phyloP scores from a whole-genome alignment of 148 eudicot genomes.

The Nepenthes gracilis region DNA sequence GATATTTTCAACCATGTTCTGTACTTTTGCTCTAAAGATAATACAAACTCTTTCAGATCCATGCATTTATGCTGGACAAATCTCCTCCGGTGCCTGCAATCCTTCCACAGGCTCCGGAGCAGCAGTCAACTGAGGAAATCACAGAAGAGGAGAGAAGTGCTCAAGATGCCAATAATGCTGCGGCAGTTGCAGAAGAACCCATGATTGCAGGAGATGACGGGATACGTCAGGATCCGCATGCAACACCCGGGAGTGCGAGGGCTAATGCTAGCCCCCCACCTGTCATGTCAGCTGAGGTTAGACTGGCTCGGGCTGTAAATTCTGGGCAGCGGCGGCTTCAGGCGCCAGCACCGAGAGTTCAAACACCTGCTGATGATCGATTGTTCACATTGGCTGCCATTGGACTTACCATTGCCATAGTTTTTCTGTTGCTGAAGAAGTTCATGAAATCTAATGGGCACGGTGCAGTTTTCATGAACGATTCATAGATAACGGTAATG shows the following conservation, averaged over 20 bases:
- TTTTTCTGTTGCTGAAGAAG: constrained; percentile 70
- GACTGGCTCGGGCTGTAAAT: constrained; percentile 23
- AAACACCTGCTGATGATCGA: constrained; percentile 64
- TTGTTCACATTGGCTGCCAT: constrained; percentile 82
- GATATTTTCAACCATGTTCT: not conserved
- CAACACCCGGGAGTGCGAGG: constrained; percentile 22
- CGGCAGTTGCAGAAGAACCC: constrained; percentile 16
- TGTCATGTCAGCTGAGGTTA: constrained; percentile 13
- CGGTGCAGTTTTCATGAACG: constrained; percentile 70
- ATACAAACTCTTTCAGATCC: constrained; percentile 40
- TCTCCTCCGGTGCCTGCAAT: constrained; percentile 65
- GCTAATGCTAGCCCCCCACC: constrained; percentile 22
- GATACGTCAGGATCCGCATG: constrained; percentile 32
- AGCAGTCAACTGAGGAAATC: constrained; percentile 13
- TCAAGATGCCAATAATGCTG: constrained; percentile 21
- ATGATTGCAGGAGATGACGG: constrained; percentile 22
- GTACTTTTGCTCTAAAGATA: not conserved
- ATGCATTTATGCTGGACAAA: constrained; percentile 88
- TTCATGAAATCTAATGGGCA: constrained; percentile 73
- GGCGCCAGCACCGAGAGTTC: constrained; percentile 28
- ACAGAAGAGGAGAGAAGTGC: constrained; percentile 16
- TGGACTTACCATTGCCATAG: constrained; percentile 77
- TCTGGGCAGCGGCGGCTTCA: constrained; percentile 22
- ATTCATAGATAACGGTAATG: constrained; percentile 25
- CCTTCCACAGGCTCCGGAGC: constrained; percentile 31